Conservation (phyloP, 2,329 filamentous ascomycete genomes). For the Hymenoscyphus repandus region DNA sequence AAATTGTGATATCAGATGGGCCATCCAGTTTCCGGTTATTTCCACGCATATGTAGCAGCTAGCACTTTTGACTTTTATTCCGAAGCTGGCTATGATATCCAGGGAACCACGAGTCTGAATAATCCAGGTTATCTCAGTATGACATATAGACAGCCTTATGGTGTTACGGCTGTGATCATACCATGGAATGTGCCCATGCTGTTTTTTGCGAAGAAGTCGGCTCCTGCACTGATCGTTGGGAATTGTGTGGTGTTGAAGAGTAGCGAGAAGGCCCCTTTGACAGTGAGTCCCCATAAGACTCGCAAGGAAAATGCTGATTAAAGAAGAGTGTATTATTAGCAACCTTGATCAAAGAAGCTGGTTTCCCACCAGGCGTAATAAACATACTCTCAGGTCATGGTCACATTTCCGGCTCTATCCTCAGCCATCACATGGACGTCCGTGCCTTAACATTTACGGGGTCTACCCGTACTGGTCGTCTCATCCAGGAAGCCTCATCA, state of each 20-base stretch:
- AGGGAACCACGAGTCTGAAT: constrained; percentile 30
- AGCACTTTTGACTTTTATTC: constrained; percentile 28
- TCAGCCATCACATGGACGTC: constrained; percentile 30
- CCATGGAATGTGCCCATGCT: constrained; percentile 74
- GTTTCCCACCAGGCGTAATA: constrained; percentile 40
- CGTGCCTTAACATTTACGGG: constrained; percentile 59
- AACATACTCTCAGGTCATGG: constrained; percentile 35
- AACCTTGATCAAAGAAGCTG: constrained; percentile 34
- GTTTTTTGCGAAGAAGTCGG: constrained; percentile 73
- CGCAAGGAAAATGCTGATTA: constrained; percentile 40
- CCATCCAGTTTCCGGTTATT: constrained; percentile 29
- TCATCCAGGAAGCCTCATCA: constrained; percentile 66
- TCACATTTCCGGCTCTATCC: constrained; percentile 21
- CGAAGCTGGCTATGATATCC: constrained; percentile 32
- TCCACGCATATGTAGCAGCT: constrained; percentile 22
- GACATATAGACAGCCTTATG: constrained; percentile 67
- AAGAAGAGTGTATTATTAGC: constrained; percentile 43
- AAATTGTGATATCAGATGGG: constrained; percentile 23
- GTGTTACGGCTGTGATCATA: constrained; percentile 68
- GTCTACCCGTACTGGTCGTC: constrained; percentile 60
- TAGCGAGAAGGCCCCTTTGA: constrained; percentile 60
- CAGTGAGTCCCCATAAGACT: constrained; percentile 19
- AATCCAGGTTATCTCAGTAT: constrained; percentile 63
- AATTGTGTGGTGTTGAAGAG: constrained; percentile 59
- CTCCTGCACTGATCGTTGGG: constrained; percentile 56